Evolutionary conservation across 2,329 filamentous ascomycete genomes (phyloP), one percentile per base, ranked within the genome.

Genomic region (Monascus ruber): DNA sequence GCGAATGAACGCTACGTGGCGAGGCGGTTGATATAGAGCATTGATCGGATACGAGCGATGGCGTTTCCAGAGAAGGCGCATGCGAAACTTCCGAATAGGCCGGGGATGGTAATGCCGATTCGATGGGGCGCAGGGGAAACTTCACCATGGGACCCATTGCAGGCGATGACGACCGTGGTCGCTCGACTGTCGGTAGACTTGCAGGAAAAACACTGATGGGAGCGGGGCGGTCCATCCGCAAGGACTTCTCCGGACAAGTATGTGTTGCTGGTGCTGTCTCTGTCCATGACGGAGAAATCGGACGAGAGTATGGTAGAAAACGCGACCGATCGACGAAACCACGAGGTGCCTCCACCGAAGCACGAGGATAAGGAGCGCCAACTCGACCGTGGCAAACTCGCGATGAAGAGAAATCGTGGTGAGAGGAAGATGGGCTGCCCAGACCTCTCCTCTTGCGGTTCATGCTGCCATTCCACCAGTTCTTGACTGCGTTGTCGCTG

Each of bases 401-500:
- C 38, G 59, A 50, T 40, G 47, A 31, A 34, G 47, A 39, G 17
- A 17, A 17, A 43, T 44, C 39, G 38, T 49, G 47, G 59, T 68
- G 62, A 45, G 66, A 34, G 44, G 17, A 17, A 17, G 17, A 17
- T 17, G 17, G 17, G 3, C 17, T 17, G 17, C 53, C 33, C 29
- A 65, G 58, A 38, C 69, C 60, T 48, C 79, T 69, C 54, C 70
- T 73, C 53, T 82, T 74, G 54, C 87, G 78, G 66, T 94, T 94
- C 73, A 88, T 83, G 58, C 82, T 85, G 36, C 88, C 87, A 58
- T 94, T 94, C 85, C 85, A 94, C 86, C 87, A 95, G 63, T 95
- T 95, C 76, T 95, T 95, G 47, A 95, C 85, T 26, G 85, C 83
- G 55, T 95, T 95, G 68, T 95, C 88, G 61, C 87, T 94, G 55